Conservation (phyloP, 345 rosid species). For the Melastoma malabathricum region DNA sequence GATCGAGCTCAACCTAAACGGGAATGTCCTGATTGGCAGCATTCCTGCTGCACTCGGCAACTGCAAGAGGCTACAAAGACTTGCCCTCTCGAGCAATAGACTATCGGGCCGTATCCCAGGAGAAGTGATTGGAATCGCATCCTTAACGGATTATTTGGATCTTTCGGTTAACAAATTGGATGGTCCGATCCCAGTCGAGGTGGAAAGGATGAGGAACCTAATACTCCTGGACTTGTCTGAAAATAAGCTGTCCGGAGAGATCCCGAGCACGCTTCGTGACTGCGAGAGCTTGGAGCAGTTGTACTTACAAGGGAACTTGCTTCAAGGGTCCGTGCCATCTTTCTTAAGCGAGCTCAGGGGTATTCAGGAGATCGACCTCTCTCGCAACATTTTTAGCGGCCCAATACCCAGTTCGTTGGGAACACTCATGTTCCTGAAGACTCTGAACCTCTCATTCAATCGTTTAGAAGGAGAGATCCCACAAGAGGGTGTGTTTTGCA, state of each 20-base stretch:
- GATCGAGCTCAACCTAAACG: constrained; percentile 9
- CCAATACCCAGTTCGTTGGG: constrained; percentile 12
- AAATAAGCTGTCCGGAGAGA: constrained; percentile 14
- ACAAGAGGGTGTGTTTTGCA: constrained; percentile 5
- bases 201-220: constrained; percentile 10
- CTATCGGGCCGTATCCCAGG: constrained; percentile 13
- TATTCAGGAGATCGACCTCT: constrained; percentile 15
- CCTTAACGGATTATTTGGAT: constrained; percentile 10
- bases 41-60: constrained; percentile 23
- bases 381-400: constrained; percentile 15
- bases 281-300: constrained; percentile 12
- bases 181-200: constrained; percentile 7
- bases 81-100: constrained; percentile 6
- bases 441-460: constrained; percentile 13
- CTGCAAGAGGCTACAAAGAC: constrained; percentile 14
- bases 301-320: background rate
- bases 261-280: constrained; percentile 14
- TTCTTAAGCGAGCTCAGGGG: constrained; percentile 9
- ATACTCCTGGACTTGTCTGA: constrained; percentile 9
- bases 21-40: constrained; percentile 20
- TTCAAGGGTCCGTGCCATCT: constrained; percentile 10
- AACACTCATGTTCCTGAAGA: constrained; percentile 6
- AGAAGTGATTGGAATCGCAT: constrained; percentile 13
- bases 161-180: constrained; percentile 8
- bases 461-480: constrained; percentile 18